phyloP scores from a whole-genome alignment of 2,329 filamentous ascomycete species.

The Microsporum canis region DNA sequence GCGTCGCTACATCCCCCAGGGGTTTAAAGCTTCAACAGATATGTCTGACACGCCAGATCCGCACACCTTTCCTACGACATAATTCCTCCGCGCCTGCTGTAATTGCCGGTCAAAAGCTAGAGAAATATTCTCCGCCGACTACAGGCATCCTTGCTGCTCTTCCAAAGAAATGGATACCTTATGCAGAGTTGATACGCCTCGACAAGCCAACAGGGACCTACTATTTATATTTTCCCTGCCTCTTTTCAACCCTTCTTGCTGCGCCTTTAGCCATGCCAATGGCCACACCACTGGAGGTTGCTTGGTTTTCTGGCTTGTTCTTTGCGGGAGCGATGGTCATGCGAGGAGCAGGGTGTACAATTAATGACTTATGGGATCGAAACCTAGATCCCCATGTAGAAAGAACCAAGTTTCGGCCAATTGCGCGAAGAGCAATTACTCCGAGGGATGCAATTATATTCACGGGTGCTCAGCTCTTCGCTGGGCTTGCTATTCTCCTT shows the following conservation, averaged over 20 bases:
- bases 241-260: constrained; percentile 38
- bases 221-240: constrained; percentile 43
- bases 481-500: constrained; percentile 33
- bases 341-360: constrained; percentile 42
- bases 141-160: constrained; percentile 37
- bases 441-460: constrained; percentile 35
- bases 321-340: constrained; percentile 39
- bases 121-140: constrained; percentile 36
- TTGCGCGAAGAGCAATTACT: constrained; percentile 42
- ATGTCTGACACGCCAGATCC: not conserved
- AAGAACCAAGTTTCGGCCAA: constrained; percentile 41
- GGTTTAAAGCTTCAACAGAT: not conserved
- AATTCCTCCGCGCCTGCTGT: not conserved
- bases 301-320: constrained; percentile 30
- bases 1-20: not conserved
- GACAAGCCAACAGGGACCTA: constrained; percentile 43
- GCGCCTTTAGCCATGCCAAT: constrained; percentile 33
- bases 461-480: constrained; percentile 33
- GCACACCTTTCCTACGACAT: not conserved
- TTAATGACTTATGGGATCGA: constrained; percentile 47
- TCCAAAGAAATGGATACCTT: constrained; percentile 43
- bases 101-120: not conserved
- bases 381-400: constrained; percentile 43
- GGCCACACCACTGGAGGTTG: constrained; percentile 27
- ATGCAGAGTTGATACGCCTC: constrained; percentile 43